These are phyloP conservation scores for Calonectria hawksworthii DNA, from an alignment of 2,329 filamentous ascomycete genomes.

Conservation along the genomic window DNA sequence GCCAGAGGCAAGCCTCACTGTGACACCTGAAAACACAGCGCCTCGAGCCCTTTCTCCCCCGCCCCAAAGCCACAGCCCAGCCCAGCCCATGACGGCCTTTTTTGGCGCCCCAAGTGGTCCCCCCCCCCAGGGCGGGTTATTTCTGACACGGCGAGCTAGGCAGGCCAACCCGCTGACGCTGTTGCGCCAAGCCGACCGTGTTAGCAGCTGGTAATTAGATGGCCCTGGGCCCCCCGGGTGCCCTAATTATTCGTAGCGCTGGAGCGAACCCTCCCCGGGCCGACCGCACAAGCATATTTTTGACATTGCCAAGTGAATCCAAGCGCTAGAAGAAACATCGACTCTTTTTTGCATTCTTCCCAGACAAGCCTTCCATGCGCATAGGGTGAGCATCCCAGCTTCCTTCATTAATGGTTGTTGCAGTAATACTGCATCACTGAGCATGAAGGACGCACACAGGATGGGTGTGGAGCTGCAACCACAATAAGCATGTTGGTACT, in stretches of 20 bases:
- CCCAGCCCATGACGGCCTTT: background rate
- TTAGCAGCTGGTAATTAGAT: constrained; percentile 2
- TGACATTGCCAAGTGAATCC: background rate
- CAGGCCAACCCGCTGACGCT: background rate
- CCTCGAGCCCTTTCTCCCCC: background rate
- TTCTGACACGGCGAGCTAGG: background rate
- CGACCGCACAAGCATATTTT: constrained; percentile 4
- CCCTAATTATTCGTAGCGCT: background rate
- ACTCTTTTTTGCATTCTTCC: background rate
- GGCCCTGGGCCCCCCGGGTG: background rate
- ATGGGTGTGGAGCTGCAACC: background rate
- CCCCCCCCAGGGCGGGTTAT: background rate
- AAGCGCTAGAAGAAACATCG: background rate
- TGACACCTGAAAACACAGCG: constrained; percentile 11
- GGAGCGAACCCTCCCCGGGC: background rate
- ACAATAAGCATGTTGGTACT: background rate
- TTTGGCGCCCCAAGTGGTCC: background rate
- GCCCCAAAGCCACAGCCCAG: background rate
- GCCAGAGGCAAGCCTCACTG: constrained; percentile 5
- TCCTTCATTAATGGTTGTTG: background rate
- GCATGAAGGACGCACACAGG: background rate
- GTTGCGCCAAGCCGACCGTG: constrained; percentile 3
- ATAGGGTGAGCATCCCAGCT: background rate
- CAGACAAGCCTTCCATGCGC: background rate
- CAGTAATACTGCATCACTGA: background rate